A percentile compares a stretch with the other conserved stretches of the same genome.
These are phyloP conservation scores for Pyricularia grisea DNA, from an alignment of 2,329 filamentous ascomycete species.

Conservation along the genomic window DNA sequence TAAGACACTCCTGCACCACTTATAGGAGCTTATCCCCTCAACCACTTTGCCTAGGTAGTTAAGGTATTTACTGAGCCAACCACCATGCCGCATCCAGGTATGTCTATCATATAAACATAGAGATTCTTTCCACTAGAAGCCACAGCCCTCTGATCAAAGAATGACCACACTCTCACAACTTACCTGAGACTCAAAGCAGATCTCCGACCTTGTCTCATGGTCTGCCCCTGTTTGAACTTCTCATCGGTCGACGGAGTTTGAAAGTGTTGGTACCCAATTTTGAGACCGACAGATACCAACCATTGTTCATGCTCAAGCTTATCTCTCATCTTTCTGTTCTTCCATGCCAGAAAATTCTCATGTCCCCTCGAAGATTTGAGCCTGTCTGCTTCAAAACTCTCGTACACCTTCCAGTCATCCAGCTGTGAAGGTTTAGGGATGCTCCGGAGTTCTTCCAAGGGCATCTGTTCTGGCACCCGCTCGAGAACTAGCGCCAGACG, in stretches of 20 bases:
- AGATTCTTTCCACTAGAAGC: not conserved
- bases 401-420: constrained; percentile 45
- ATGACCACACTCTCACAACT: not conserved
- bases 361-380: constrained; percentile 14
- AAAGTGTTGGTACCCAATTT: not conserved
- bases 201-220: constrained; percentile 1
- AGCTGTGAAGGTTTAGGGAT: constrained; percentile 44
- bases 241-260: not conserved
- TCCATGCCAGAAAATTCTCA: not conserved
- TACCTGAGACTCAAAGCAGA: not conserved
- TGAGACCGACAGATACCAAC: constrained; percentile 6
- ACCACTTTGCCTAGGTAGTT: not conserved
- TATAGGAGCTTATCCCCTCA: not conserved
- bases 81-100: not conserved
- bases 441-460: constrained; percentile 30
- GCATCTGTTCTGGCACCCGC: constrained; percentile 28
- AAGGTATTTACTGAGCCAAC: not conserved
- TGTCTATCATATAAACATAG: not conserved
- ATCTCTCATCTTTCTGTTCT: constrained; percentile 3
- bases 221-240: not conserved
- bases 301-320: constrained; percentile 4
- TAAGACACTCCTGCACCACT: not conserved
- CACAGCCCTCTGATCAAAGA: not conserved
- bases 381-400: constrained; percentile 33
- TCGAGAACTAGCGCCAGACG: constrained; percentile 36